These are phyloP conservation scores for Fusarium piperis DNA, from an alignment of 2,329 filamentous ascomycete species.

Conservation along the genomic window DNA sequence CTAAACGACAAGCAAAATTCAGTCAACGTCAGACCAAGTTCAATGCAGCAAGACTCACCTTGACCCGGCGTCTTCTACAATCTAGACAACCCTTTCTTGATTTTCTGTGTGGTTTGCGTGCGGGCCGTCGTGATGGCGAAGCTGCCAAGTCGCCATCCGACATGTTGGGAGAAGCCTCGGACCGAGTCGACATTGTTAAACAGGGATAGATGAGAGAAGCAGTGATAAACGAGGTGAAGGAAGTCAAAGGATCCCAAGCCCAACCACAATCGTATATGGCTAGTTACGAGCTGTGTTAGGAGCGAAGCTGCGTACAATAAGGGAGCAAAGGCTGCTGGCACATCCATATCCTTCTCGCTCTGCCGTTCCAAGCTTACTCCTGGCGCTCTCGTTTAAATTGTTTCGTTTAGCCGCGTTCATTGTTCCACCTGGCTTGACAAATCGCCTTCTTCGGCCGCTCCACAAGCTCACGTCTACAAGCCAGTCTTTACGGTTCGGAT, in stretches of 20 bases:
- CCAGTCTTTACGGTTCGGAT: no score
- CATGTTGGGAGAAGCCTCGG: neutral
- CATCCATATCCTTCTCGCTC: neutral
- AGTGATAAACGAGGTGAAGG: neutral
- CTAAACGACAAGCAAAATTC: neutral
- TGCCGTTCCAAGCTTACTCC: neutral
- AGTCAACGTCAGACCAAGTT: neutral
- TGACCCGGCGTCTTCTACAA: neutral
- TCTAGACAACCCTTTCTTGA: neutral
- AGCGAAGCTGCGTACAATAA: neutral
- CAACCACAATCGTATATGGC: neutral
- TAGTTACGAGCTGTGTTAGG: neutral
- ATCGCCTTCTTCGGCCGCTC: neutral
- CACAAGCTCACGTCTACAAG: neutral
- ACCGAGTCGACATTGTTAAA: neutral
- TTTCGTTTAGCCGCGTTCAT: neutral
- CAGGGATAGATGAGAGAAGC: neutral
- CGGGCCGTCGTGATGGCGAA: neutral
- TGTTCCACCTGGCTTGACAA: neutral
- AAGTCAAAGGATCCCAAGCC: neutral
- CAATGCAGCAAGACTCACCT: neutral
- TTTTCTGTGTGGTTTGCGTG: neutral
- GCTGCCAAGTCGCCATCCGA: neutral
- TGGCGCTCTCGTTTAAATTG: neutral
- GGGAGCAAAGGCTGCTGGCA: neutral